A percentile compares a stretch with the other conserved stretches of the same genome.
These are phyloP conservation scores for Senna tora DNA, from an alignment of 306 rosid species.

Conservation along the genomic window DNA sequence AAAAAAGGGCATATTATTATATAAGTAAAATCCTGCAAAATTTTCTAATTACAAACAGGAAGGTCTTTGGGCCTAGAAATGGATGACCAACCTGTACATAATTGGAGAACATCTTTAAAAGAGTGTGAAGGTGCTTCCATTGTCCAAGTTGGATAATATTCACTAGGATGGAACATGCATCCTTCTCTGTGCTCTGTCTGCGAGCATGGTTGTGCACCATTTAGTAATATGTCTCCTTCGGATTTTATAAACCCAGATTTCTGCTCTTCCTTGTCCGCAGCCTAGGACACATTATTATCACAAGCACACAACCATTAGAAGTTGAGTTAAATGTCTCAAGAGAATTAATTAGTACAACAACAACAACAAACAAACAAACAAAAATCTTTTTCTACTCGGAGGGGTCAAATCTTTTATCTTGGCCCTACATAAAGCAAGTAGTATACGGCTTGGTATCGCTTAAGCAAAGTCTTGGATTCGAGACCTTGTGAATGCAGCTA, in stretches of 20 bases:
- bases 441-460: no score
- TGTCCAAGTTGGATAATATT: constrained; percentile 63
- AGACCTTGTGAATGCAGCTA: no score
- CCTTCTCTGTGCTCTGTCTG: constrained; percentile 38
- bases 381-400: no score
- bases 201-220: constrained; percentile 55
- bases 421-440: no score
- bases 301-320: constrained; percentile 35
- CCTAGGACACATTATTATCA: constrained; percentile 38
- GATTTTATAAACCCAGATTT: constrained; percentile 56
- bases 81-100: constrained; percentile 74
- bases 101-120: constrained; percentile 52
- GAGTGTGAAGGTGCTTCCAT: constrained; percentile 66
- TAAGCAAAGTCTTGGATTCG: no score
- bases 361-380: no score
- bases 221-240: constrained; percentile 62
- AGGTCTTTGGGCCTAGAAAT: constrained; percentile 50
- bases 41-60: constrained; percentile 30
- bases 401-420: no score
- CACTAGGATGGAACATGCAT: constrained; percentile 65
- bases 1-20: no score
- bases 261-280: constrained; percentile 56
- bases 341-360: no score
- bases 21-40: constrained; percentile 4
- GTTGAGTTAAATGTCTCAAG: not conserved